These are phyloP conservation scores for Aphanoascus verrucosus DNA, from an alignment of 2,329 filamentous ascomycete genomes.

Conservation along the genomic window DNA sequence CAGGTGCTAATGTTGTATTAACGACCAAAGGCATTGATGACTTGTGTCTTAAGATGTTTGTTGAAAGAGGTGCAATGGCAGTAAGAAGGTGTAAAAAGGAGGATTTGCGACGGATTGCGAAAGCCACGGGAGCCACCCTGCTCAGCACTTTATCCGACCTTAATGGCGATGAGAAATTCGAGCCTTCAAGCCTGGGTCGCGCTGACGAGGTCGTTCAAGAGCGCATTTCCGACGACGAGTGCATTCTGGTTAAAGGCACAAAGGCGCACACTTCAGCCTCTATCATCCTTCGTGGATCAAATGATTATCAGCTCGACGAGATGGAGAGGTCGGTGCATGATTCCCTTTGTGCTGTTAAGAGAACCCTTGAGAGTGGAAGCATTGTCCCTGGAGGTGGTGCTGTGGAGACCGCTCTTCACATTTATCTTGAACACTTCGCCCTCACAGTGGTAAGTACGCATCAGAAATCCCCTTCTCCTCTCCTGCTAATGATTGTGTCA, in stretches of 20 bases:
- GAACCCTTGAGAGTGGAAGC: slow-evolving; percentile 89
- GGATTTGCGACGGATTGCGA: slow-evolving; percentile 88
- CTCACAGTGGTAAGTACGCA: slow-evolving; percentile 64
- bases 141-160: slow-evolving; percentile 89
- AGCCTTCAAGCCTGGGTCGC: slow-evolving; percentile 74
- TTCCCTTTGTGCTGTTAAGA: slow-evolving; percentile 91
- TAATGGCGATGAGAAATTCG: slow-evolving; percentile 95
- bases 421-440: slow-evolving; percentile 97
- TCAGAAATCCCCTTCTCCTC: not conserved
- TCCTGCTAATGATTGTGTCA: slow-evolving; percentile 20
- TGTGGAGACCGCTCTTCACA: slow-evolving; percentile 96
- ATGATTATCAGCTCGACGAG: slow-evolving; percentile 94
- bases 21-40: slow-evolving; percentile 99
- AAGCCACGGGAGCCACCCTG: slow-evolving; percentile 85
- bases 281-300: slow-evolving; percentile 87
- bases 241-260: slow-evolving; percentile 90
- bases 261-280: slow-evolving; percentile 90
- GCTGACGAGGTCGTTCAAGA: slow-evolving; percentile 97
- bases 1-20: slow-evolving; percentile 88
- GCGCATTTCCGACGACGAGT: slow-evolving; percentile 97
- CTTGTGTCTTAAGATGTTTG: slow-evolving; percentile 82
- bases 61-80: slow-evolving; percentile 91
- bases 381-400: slow-evolving; percentile 95
- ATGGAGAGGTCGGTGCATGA: slow-evolving; percentile 99
- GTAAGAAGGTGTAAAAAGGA: slow-evolving; percentile 98